Conservation (phyloP, 2,329 filamentous ascomycete genomes). For the Paecilomyces dactylethromorphus region DNA sequence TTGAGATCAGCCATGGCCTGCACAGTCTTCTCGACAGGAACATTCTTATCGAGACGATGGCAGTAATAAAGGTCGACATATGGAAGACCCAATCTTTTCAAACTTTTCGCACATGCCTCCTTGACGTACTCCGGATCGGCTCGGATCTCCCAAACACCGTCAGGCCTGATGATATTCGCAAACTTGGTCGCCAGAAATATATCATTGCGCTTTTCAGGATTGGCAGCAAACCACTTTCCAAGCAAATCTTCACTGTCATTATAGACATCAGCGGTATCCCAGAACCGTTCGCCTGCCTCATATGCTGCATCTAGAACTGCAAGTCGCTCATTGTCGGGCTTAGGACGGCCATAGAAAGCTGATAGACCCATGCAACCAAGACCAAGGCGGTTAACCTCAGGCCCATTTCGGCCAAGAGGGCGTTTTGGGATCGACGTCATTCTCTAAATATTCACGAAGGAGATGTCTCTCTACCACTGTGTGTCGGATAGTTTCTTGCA, state of each 20-base stretch:
- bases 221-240: constrained; percentile 1
- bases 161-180: background rate
- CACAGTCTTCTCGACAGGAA: constrained; percentile 37
- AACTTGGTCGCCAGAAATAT: constrained; percentile 10
- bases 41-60: constrained; percentile 45
- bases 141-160: background rate
- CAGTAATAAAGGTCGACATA: constrained; percentile 40
- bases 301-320: constrained; percentile 4
- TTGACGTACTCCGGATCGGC: constrained; percentile 7
- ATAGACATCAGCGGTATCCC: constrained; percentile 7
- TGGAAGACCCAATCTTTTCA: constrained; percentile 4
- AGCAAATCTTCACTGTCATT: constrained; percentile 3
- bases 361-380: background rate
- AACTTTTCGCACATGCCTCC: constrained; percentile 4
- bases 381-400: background rate
- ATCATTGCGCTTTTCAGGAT: constrained; percentile 4
- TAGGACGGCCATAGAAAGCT: background rate
- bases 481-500: background rate
- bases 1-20: constrained; percentile 16
- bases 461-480: background rate
- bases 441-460: background rate
- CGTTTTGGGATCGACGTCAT: background rate
- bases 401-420: background rate
- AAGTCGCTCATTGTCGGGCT: constrained; percentile 7
- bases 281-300: constrained; percentile 5